These are phyloP conservation scores for Malassezia brasiliensis DNA, from an alignment of 1,284 basidiomycete genomes.

Conservation along the genomic window DNA sequence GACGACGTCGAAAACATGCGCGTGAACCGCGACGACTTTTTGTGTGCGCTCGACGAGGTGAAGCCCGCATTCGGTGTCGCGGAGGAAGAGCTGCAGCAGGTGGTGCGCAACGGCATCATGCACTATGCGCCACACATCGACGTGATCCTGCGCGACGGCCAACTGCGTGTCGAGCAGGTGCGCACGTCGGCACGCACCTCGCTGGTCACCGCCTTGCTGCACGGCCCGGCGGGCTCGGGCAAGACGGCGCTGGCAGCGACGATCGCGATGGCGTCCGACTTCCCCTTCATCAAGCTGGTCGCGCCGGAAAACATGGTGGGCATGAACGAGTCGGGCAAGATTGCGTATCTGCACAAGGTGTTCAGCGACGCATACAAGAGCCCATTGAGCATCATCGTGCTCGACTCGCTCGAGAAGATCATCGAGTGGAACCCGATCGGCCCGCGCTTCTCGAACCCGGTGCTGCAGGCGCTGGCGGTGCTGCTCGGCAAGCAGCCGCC, in stretches of 20 bases:
- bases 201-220: slow-evolving; percentile 78
- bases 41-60: slow-evolving; percentile 86
- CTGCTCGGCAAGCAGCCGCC: slow-evolving; percentile 81
- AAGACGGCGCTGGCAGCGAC: slow-evolving; percentile 93
- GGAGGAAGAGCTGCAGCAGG: slow-evolving; percentile 87
- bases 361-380: slow-evolving; percentile 97
- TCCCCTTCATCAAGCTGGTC: slow-evolving; percentile 96
- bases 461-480: slow-evolving; percentile 83
- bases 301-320: slow-evolving; percentile 97
- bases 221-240: slow-evolving; percentile 77
- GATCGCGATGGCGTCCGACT: slow-evolving; percentile 82
- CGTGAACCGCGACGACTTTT: slow-evolving; percentile 78
- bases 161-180: slow-evolving; percentile 89
- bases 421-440: slow-evolving; percentile 85
- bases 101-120: slow-evolving; percentile 94
- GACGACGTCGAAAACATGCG: slow-evolving; percentile 89
- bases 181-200: slow-evolving; percentile 79
- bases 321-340: slow-evolving; percentile 79
- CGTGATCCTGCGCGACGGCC: slow-evolving; percentile 71
- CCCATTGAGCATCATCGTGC: slow-evolving; percentile 86
- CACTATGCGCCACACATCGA: slow-evolving; percentile 69
- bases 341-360: slow-evolving; percentile 81
- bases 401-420: slow-evolving; percentile 57
- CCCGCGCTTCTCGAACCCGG: slow-evolving; percentile 85
- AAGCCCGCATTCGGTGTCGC: slow-evolving; percentile 95